Evolutionary conservation across 1,139 yeast species (phyloP).

Genomic region (Williopsis jadinii): DNA sequence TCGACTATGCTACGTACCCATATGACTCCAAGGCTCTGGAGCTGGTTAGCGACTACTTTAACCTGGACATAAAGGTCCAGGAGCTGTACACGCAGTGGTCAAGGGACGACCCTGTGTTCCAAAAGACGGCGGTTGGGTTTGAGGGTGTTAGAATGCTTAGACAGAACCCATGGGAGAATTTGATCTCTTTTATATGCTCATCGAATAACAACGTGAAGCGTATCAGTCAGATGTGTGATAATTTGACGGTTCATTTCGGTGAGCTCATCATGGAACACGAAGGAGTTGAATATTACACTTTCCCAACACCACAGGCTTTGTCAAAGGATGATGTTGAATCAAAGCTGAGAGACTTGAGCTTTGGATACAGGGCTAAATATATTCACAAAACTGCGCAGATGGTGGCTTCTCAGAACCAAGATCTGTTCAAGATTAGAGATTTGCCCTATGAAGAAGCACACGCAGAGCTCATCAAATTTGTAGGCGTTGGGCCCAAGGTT

Average conservation of each 20-base stretch:
- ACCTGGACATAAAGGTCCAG: conserved; percentile 47
- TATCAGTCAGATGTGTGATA: conserved; percentile 89
- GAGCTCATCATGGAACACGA: conserved; percentile 46
- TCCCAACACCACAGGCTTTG: conserved; percentile 60
- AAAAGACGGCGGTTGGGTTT: conserved; percentile 31
- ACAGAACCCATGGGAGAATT: conserved; percentile 97
- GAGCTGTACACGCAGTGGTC: conserved; percentile 60
- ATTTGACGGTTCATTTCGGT: conserved; percentile 69
- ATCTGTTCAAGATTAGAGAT: conserved; percentile 34
- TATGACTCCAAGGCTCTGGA: conserved; percentile 29
- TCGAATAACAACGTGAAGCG: conserved; percentile 94
- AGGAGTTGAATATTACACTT: conserved; percentile 57
- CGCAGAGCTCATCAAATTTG: conserved; percentile 54
- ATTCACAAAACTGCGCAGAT: conserved; percentile 69
- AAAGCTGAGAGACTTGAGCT: conserved; percentile 41
- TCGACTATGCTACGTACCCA: conserved; percentile 16
- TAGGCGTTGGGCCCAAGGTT: conserved; percentile 96
- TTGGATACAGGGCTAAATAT: conserved; percentile 91
- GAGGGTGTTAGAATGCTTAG: conserved; percentile 76
- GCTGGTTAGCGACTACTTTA: conserved; percentile 58
- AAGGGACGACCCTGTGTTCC: conserved; percentile 42
- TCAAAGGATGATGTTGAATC: conserved; percentile 34
- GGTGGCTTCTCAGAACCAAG: conserved; percentile 31
- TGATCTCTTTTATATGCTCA: conserved; percentile 85
- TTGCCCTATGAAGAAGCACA: conserved; percentile 52